Percentiles rank a stretch among this genome's conserved stretches.
These are phyloP conservation scores for Bimuria novae-zelandiae DNA, from an alignment of 2,329 filamentous ascomycete genomes.

Conservation along the genomic window DNA sequence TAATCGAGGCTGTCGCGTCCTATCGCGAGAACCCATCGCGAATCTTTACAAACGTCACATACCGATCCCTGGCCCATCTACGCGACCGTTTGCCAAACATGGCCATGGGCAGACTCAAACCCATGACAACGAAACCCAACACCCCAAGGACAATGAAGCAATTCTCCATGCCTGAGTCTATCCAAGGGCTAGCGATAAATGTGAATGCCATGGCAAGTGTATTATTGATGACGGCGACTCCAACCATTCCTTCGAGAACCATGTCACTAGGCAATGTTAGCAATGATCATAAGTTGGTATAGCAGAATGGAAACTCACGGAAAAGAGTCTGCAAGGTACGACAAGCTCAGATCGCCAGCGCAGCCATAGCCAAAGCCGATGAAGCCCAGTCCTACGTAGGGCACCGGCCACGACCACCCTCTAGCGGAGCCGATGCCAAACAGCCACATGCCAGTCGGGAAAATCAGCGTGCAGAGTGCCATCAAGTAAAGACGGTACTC, in stretches of 20 bases:
- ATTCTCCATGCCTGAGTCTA: conserved; percentile 24
- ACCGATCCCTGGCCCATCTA: conserved; percentile 21
- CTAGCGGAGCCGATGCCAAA: conserved; percentile 59
- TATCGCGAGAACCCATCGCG: conserved; percentile 23
- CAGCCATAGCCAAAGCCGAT: conserved; percentile 65
- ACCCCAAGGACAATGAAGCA: conserved; percentile 26
- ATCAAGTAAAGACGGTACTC: conserved; percentile 60
- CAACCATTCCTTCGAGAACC: conserved; percentile 27
- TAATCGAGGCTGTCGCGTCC: neutral
- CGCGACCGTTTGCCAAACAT: conserved; percentile 22
- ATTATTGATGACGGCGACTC: conserved; percentile 26
- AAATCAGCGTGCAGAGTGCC: conserved; percentile 55
- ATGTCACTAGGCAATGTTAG: conserved; percentile 16
- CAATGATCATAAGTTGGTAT: neutral
- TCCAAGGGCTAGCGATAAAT: conserved; percentile 24
- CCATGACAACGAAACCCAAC: conserved; percentile 24
- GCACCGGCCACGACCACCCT: conserved; percentile 58
- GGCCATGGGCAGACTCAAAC: conserved; percentile 21
- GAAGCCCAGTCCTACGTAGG: conserved; percentile 61
- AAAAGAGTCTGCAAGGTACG: conserved; percentile 25
- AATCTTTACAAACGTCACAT: conserved; percentile 24
- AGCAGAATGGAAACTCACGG: conserved; percentile 13
- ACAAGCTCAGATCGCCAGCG: conserved; percentile 55
- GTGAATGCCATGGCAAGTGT: conserved; percentile 24
- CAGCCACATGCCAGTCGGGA: conserved; percentile 57